A percentile compares a stretch with the other conserved stretches of the same genome.
Evolutionary conservation across 345 rosid genomes (phyloP).

Genomic region (Gossypium herbaceum): DNA sequence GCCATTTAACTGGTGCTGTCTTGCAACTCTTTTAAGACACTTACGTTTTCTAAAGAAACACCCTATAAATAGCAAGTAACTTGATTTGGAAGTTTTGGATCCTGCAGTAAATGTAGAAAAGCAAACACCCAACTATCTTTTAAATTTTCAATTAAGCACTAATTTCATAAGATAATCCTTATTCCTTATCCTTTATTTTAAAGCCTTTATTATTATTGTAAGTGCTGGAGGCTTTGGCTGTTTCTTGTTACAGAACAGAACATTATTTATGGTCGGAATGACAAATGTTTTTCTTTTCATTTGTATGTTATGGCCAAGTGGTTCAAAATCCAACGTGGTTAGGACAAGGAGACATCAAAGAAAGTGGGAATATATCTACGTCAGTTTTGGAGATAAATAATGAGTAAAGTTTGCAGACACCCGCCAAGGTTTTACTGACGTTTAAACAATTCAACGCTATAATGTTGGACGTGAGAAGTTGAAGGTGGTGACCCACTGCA

Average conservation of each 20-base stretch:
- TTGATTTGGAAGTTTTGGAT: conserved; percentile 15
- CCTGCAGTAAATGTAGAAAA: conserved; percentile 12
- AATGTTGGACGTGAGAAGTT: background rate
- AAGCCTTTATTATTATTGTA: too few relatives aligned
- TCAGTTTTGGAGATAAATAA: background rate
- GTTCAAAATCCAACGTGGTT: background rate
- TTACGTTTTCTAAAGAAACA: conserved; percentile 30
- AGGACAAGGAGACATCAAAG: background rate
- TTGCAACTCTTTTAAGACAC: conserved; percentile 20
- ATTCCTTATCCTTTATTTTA: too few relatives aligned
- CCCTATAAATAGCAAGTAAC: conserved; percentile 29
- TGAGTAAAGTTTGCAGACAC: background rate
- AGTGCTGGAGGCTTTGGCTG: background rate
- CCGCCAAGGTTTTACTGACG: too few relatives aligned
- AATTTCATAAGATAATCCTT: too few relatives aligned
- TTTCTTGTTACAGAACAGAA: background rate
- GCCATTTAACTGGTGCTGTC: conserved; percentile 13
- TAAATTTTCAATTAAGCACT: too few relatives aligned
- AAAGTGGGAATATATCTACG: background rate
- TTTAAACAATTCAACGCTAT: background rate
- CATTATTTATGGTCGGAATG: background rate
- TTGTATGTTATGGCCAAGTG: background rate
- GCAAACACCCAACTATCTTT: background rate
- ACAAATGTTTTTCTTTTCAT: background rate
- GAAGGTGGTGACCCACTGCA: background rate